Conservation (phyloP, 257 asterid species). For the Solanum pinnatisectum region DNA sequence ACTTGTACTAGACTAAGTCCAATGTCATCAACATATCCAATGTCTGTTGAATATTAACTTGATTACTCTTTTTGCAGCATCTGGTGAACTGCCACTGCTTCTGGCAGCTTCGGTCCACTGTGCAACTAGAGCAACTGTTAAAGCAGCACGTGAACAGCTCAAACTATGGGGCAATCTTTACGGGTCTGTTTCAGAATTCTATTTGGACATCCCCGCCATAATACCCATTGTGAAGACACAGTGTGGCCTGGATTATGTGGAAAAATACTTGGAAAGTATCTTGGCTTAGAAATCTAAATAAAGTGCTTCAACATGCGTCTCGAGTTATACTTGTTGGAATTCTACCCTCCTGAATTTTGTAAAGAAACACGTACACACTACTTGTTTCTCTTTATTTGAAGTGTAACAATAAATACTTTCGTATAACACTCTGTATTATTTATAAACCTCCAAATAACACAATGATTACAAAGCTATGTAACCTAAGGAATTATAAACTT, state of each 20-base stretch:
- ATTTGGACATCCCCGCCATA: constrained; percentile 59
- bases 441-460: too few relatives aligned
- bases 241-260: constrained; percentile 6
- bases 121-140: constrained; percentile 70
- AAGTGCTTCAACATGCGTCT: background rate
- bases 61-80: constrained; percentile 31
- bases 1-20: background rate
- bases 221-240: background rate
- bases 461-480: too few relatives aligned
- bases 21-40: too few relatives aligned
- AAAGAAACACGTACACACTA: too few relatives aligned
- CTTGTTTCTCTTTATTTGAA: too few relatives aligned
- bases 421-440: too few relatives aligned
- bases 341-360: too few relatives aligned
- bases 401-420: too few relatives aligned
- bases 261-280: constrained; percentile 30
- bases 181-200: constrained; percentile 30
- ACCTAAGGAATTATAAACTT: too few relatives aligned
- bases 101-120: constrained; percentile 73
- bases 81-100: constrained; percentile 73
- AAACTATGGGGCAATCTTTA: constrained; percentile 39
- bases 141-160: constrained; percentile 53
- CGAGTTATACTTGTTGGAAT: background rate
- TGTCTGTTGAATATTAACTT: background rate
- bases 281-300: background rate